Evolutionary conservation across 441 rosid genomes (phyloP).

Genomic region (Corymbia calophylla): DNA sequence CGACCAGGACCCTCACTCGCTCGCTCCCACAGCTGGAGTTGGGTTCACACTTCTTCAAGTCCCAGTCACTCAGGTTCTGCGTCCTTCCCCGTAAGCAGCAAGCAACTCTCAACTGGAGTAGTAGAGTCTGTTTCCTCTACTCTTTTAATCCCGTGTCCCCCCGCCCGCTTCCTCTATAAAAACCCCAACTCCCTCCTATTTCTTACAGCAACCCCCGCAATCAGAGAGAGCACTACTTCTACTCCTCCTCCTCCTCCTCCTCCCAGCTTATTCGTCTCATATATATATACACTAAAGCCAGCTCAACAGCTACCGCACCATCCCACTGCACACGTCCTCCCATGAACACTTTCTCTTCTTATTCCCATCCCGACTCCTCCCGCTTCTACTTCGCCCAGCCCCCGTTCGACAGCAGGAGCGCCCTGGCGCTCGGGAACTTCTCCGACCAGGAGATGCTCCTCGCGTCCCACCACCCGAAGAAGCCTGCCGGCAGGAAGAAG

Average conservation of each 20-base stretch:
- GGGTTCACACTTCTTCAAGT: neutral
- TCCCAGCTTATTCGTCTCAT: neutral
- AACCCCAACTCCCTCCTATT: neutral
- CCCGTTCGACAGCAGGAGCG: slow-evolving; percentile 10
- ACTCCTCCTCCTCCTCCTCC: neutral
- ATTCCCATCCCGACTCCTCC: neutral
- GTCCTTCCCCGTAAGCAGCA: neutral
- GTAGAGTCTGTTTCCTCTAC: neutral
- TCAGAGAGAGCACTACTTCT: neutral
- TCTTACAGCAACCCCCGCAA: neutral
- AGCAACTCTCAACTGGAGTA: neutral
- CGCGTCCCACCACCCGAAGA: slow-evolving; percentile 68
- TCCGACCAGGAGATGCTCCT: slow-evolving; percentile 42
- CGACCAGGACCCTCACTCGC: neutral
- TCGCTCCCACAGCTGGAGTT: neutral
- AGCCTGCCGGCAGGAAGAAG: slow-evolving; percentile 76
- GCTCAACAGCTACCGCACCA: neutral
- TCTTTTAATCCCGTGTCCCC: neutral
- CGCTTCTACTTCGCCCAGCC: neutral
- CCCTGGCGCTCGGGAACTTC: neutral
- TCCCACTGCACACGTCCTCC: neutral
- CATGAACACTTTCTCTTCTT: neutral
- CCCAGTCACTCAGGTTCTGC: neutral
- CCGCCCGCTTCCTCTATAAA: neutral
- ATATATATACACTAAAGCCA: neutral